Base-by-base conservation (phyloP, 257 asterid genomes). In the Ilex asprella region DNA sequence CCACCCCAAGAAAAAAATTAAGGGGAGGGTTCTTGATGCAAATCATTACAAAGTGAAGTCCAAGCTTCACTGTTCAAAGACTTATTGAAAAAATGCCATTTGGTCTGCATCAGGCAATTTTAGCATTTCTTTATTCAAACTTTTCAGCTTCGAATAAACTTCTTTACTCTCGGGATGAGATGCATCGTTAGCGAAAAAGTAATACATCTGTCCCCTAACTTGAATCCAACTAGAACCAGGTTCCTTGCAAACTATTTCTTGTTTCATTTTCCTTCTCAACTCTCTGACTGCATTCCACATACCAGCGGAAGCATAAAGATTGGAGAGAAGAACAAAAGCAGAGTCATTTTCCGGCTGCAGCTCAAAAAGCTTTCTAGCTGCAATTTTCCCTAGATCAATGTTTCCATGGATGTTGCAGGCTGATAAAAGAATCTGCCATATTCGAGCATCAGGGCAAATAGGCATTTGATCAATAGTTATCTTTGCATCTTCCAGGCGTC, bases 161-260 rank as follows among this genome's bases (percentile, higher is more conserved):
- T 35, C 41, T 35, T 35, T 7, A 35, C 41, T 3, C 7, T 35
- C 41, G 41, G 41, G 41, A 35, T 35, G 41, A 0, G 41, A 35
- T 35, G 41, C 41, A 35, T 49, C 54, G 10, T 15, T 4, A 11
- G 54, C 54, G 16, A 49, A 49, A 49, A 49, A 49, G 16, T 49
- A 49, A 12, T 15, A 12, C 2, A 49, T 49, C 2, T 6, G 10
- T 30, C 47, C 16, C 27, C 49, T 55, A 49, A 58, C 58, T 64
- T 64, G 61, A 49, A 70, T 59, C 70, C 69, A 63, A 70, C 75
- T 70, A 39, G 52, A 50, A 31, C 70, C 70, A 5, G 75, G 70
- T 65, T 64, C 70, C 58, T 70, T 70, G 35, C 30, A 52, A 51
- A 63, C 61, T 43, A 29, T 21, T 30, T 58, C 43, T 16, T 52